Base-by-base conservation (phyloP, 140 eudicot species). In the Senecio squalidus region DNA sequence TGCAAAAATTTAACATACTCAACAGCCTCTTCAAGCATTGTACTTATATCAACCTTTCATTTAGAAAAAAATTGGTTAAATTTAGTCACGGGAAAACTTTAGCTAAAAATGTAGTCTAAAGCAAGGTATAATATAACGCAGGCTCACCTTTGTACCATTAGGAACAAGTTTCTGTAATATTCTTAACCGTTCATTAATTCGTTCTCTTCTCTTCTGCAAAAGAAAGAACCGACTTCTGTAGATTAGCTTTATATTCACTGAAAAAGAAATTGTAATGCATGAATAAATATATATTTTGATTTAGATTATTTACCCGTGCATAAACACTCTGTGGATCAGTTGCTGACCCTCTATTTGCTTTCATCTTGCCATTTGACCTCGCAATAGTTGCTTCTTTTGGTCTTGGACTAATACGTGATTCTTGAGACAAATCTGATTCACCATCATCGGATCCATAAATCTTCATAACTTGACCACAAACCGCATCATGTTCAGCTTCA, bases 1-100 rank as follows among this genome's bases (percentile, higher is more conserved):
- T 86, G 95, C 83, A 86, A 80, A 55, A 86, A 86, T 49, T 86
- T 83, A 18, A 86, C 95, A 75, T 86, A 86, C 67, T 74, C 79
- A 29, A 86, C 95, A 60, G 95, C 95, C 75, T 86, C 95, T 69
- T 86, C 95, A 71, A 83, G 95, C 95, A 86, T 86, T 71, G 95
- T 86, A 76, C 95, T 86, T 41, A 86, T 86, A 59, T 86, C 95
- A 77, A 86, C 95, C 92, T 84, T 52, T 31, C 55, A 62, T 24
- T 29, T 17, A 43, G 17, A 34, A 18, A 20, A 40, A 23, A 17
- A 38, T 60, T n/a, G n/a, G 39, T 16, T 36, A 5, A 58, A 16
- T 51, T 69, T 58, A 27, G 55, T 51, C 15, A 9, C 22, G 55
- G 18, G 36, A 33, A 18, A 41, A 5, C 10, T 31, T 24, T 36